Evolutionary conservation across 2,329 filamentous ascomycete species (phyloP), one percentile per base, ranked within the genome.

Genomic region (Ophiostoma piceae): DNA sequence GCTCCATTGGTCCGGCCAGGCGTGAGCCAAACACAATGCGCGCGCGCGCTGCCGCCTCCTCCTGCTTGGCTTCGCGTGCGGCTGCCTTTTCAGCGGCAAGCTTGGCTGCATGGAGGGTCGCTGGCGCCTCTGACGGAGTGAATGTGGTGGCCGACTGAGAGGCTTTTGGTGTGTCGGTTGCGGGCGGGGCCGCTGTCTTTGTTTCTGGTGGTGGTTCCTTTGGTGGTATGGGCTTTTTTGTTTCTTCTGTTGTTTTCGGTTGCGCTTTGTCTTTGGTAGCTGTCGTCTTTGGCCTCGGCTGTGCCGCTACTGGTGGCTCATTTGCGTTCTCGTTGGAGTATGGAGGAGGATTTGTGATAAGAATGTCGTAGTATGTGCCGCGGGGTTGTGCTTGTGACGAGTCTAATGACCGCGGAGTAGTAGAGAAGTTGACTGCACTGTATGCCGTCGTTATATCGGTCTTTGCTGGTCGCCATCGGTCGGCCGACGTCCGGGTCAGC

Each of bases 11-110:
- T 0, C 90, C 91, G 32, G 90, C 88, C 16, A 95, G 84, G 9
- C 89, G 87, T 8, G 91, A 91, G 26, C 93, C 92, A 76, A 99
- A 97, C 41, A 97, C 85, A 75, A 96, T 87, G 64, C 87, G 82
- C 29, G 87, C 82, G 54, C 83, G 84, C 69, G 87, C 83, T 74
- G 87, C 77, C 19, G 80, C 82, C 67, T 83, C 65, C 22, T 66
- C 39, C 65, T 66, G 51, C 37, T 62, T 22, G 6, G 22, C 29
- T 32, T 66, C 35, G 12, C 22, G 32, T 11, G 41, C 65, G 2
- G 39, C 62, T 22, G 32, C 57, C 66, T 70, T 57, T 68, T 66
- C 14, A 29, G 41, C 66, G 41, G 54, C 67, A 39, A n/a, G 39
- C 67, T 72, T 57, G 66, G 60, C 16, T 39, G 43, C 66, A 12